Evolutionary conservation across 2,329 filamentous ascomycete genomes (phyloP), one percentile per base, ranked within the genome.

Genomic region (Colletotrichum somersetense): DNA sequence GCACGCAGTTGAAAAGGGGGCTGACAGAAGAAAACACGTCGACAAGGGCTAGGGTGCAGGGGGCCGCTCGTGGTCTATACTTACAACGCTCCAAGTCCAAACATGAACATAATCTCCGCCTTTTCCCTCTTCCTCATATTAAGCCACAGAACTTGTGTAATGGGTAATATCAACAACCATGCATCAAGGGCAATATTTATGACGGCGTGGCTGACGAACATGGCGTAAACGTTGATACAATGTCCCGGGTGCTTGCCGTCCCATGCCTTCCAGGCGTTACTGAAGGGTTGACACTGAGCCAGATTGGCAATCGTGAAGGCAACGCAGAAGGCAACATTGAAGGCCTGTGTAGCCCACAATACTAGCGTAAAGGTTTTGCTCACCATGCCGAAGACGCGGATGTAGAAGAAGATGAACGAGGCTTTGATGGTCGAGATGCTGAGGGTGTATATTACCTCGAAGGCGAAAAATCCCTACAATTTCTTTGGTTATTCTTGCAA

Each of bases 151-250:
- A 85, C 59, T 26, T 80, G 78, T 12, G 79, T 78, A 8, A 86
- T 78, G 0, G 85, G 85, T 10, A 87, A 73, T 0, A 77, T 77
- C 46, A 86, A 78, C 57, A 85, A 82, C 61, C 81, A 75, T 5
- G 85, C 8, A 72, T 88, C 85, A 30, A 84, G 80, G 1, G 80
- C 72, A 40, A 87, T 86, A 65, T 84, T 86, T 62, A 86, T 78
- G 1, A 75, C 80, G 1, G 85, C 81, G 62, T 80, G 80, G 12
- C 81, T 75, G 76, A 84, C 86, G 33, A 78, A 78, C 53, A 83
- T 81, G 5, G 77, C 76, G 26, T 78, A 79, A 61, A 84, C 76
- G 38, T 84, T 78, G 6, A 80, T 77, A 69, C 83, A 84, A 16
- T 55, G 68, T 0, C 82, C 82, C 1, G 69, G 61, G 33, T 72